Conservation (phyloP, 495 filamentous ascomycete genomes). For the Peziza echinospora region DNA sequence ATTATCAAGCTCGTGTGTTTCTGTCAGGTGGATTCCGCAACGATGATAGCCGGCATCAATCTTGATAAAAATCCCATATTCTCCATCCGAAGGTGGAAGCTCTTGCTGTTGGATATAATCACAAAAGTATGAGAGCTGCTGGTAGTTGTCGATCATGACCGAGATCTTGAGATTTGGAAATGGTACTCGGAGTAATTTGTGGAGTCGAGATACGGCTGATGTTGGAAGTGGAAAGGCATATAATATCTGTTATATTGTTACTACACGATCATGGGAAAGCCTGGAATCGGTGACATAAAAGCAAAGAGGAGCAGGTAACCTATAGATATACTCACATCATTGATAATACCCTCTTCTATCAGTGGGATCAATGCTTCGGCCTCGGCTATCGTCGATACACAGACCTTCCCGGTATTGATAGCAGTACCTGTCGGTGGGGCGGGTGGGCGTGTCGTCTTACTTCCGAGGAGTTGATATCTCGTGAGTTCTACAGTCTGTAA, state of each 20-base stretch:
- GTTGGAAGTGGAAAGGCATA: conserved; percentile 54
- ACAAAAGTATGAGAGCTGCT: conserved; percentile 31
- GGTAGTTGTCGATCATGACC: conserved; percentile 51
- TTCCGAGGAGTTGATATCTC: conserved; percentile 37
- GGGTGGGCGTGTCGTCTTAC: no score
- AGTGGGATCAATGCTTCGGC: conserved; percentile 45
- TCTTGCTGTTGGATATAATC: conserved; percentile 22
- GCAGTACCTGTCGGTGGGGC: conserved; percentile 22
- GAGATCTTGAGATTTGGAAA: conserved; percentile 31
- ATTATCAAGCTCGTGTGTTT: conserved; percentile 27
- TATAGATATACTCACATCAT: conserved; percentile 5
- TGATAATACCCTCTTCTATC: conserved; percentile 12
- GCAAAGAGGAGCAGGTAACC: no score
- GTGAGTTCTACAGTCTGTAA: conserved; percentile 49
- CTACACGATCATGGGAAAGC: background rate
- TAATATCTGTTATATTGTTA: conserved; percentile 32
- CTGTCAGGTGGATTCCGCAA: conserved; percentile 37
- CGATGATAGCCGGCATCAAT: conserved; percentile 60
- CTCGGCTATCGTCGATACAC: conserved; percentile 62
- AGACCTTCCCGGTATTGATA: conserved; percentile 30
- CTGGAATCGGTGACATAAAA: background rate
- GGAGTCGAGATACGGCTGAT: conserved; percentile 37
- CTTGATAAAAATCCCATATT: conserved; percentile 40
- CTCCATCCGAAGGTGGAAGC: conserved; percentile 12
- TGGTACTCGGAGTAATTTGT: conserved; percentile 27